Conservation (phyloP, 1,284 basidiomycete genomes). For the Microbotryum violaceum region DNA sequence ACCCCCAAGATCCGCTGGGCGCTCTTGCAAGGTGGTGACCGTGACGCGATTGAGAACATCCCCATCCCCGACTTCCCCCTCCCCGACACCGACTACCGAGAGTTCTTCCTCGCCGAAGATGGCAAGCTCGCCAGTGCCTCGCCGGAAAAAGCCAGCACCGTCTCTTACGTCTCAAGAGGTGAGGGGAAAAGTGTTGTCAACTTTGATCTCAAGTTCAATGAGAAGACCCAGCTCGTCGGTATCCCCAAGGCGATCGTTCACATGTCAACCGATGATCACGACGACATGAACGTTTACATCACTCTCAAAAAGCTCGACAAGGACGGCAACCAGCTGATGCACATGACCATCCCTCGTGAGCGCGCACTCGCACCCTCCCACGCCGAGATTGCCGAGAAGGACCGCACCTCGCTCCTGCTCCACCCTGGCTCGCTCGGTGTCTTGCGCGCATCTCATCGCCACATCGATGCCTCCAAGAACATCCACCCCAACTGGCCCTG, state of each 20-base stretch:
- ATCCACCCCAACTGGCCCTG: constrained; percentile 7
- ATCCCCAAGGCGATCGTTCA: constrained; percentile 32
- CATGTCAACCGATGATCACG: constrained; percentile 32
- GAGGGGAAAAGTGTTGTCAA: constrained; percentile 8
- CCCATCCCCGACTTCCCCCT: constrained; percentile 26
- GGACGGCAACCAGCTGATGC: constrained; percentile 27
- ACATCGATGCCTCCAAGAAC: constrained; percentile 9
- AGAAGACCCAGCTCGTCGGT: constrained; percentile 30
- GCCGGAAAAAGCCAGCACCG: not conserved
- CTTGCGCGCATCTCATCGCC: constrained; percentile 35
- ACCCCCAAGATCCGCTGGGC: constrained; percentile 28
- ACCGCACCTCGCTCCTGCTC: constrained; percentile 13
- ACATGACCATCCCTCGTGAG: constrained; percentile 30
- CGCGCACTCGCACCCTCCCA: constrained; percentile 23
- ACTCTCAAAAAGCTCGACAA: constrained; percentile 34
- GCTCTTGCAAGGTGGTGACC: constrained; percentile 26
- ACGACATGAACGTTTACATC: constrained; percentile 35
- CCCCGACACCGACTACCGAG: constrained; percentile 27
- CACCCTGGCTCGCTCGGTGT: constrained; percentile 32
- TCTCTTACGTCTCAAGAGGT: constrained; percentile 24
- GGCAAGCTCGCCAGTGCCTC: constrained; percentile 15
- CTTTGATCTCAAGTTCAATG: constrained; percentile 28
- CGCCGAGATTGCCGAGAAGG: constrained; percentile 26
- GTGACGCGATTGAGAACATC: constrained; percentile 24
- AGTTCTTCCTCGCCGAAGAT: constrained; percentile 21